Evolutionary conservation across 2,329 filamentous ascomycete species (phyloP).

Genomic region (Chaetomium olivaceum): DNA sequence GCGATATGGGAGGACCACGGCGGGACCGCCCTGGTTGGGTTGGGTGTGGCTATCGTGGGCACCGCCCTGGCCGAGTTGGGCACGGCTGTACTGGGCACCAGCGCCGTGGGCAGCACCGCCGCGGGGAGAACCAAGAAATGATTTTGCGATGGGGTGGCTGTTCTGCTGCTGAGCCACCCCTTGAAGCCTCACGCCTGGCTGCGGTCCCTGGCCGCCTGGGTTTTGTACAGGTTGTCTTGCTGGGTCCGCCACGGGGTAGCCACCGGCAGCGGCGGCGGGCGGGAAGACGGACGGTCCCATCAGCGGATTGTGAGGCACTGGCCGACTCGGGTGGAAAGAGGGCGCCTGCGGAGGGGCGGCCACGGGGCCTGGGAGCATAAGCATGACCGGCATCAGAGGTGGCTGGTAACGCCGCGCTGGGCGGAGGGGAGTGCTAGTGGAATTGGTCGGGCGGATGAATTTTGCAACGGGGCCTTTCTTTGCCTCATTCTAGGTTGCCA

Average conservation of each 20-base stretch:
- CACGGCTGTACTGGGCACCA: not conserved
- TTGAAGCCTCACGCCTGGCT: not conserved
- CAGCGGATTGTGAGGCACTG: not conserved
- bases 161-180: not conserved
- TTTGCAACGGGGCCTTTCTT: not conserved
- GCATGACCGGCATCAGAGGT: not conserved
- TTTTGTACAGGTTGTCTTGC: not conserved
- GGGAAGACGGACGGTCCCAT: not conserved
- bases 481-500: not conserved
- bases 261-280: not conserved
- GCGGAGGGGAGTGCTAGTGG: not conserved
- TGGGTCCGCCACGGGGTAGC: not conserved
- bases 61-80: too few relatives aligned
- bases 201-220: not conserved
- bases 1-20: too few relatives aligned
- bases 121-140: not conserved
- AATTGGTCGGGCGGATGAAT: not conserved
- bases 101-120: not conserved
- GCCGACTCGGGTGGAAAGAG: not conserved
- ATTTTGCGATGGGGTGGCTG: not conserved
- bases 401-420: not conserved
- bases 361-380: not conserved
- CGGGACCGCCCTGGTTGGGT: too few relatives aligned
- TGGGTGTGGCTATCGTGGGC: not conserved
- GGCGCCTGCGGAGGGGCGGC: not conserved